phyloP scores from a whole-genome alignment of 306 rosid species.

The Sicyos edulis region DNA sequence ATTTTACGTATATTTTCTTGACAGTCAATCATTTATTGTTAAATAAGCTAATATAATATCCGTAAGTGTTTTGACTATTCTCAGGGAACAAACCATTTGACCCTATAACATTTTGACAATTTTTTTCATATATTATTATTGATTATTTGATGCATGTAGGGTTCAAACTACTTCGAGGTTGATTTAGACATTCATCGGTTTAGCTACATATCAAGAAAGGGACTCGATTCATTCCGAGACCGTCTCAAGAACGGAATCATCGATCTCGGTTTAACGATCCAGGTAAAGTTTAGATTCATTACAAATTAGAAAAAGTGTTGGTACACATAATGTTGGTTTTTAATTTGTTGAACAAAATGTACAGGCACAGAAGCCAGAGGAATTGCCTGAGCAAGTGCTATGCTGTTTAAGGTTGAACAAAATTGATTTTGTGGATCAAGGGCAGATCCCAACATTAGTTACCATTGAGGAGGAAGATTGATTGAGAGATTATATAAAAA shows the following conservation, averaged over 20 bases:
- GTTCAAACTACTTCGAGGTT: conserved; percentile 82
- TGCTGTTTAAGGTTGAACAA: conserved; percentile 89
- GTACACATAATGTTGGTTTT: not conserved
- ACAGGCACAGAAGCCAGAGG: conserved; percentile 90
- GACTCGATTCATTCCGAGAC: conserved; percentile 75
- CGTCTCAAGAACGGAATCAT: conserved; percentile 65
- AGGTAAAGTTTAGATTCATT: conserved; percentile 34
- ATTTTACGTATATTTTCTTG: too few species aligned
- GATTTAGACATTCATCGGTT: conserved; percentile 93
- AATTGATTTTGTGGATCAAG: conserved; percentile 65
- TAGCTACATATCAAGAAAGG: conserved; percentile 90
- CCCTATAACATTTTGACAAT: too few species aligned
- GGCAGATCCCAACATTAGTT: conserved; percentile 60
- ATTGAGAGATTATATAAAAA: conserved; percentile 22
- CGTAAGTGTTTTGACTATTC: too few species aligned
- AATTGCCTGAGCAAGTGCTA: conserved; percentile 79
- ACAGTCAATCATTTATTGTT: too few species aligned
- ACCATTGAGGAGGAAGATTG: conserved; percentile 32
- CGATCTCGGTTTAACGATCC: conserved; percentile 78
- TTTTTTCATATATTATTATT: not conserved
- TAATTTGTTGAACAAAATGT: not conserved
- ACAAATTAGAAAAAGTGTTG: not conserved
- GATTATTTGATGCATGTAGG: conserved; percentile 33
- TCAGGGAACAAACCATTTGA: too few species aligned
- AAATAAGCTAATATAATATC: too few species aligned